Evolutionary conservation across 192 early-diverging fungal genomes (phyloP), one percentile per base, ranked within the genome.

Genomic region (Umbelopsis vinacea): DNA sequence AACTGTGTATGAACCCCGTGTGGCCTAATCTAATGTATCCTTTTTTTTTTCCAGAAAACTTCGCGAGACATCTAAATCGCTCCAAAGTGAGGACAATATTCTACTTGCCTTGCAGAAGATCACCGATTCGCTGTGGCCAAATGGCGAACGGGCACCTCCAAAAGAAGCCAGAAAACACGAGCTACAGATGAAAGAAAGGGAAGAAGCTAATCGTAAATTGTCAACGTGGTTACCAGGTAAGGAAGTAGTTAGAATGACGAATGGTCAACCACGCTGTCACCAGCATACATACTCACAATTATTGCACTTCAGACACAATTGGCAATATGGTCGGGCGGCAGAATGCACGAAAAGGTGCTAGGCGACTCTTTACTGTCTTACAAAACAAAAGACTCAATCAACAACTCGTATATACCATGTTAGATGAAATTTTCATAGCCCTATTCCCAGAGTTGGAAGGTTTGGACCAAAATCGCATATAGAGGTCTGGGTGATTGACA

Each of bases 301-400:
- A n/a, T 57, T 55, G 11, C 57, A 43, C 26, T 46, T 21, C 52
- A 23, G 87, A 92, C 35, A 53, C 92, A 22, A 71, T 96, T 37
- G 93, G 90, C 4, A 85, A 76, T 52, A 89, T 96, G 85, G 92
- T 98, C 0, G 96, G 96, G 3, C 76, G 86, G 52, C 88, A 91
- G 54, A 98, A 98, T 70, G 91, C 94, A 0, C 76, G 85, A 5
- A 77, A 85, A 46, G 96, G 96, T 15, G 94, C 95, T 0, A 45
- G 82, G 17, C 78, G 90, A 17, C 75, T 94, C 6, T 86, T 91
- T 69, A 86, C 83, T 33, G 79, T 91, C 1, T 84, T 96, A 66
- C 96, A 98, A 80, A 87, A 92, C 45, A 82, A 83, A 7, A 23
- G 84, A n/a, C 76, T 95, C 6, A 97, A 96, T 67, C 90, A 92